Evolutionary conservation across 2,329 filamentous ascomycete species (phyloP).

Genomic region (Beauveria sp.): DNA sequence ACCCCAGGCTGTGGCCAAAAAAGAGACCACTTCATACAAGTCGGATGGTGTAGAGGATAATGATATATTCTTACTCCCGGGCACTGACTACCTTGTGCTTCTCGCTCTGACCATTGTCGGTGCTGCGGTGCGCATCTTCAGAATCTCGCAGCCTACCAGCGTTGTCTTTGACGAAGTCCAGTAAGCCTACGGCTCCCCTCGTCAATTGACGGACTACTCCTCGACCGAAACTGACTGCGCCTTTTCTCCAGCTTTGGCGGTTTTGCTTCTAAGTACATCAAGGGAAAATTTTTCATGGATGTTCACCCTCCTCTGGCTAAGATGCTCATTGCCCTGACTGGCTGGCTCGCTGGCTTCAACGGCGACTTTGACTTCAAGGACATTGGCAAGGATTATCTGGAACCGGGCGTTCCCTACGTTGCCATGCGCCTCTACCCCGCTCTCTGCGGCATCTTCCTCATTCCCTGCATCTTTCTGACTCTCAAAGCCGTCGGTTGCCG

Average conservation of each 20-base stretch:
- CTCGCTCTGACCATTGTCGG: slow-evolving; percentile 66
- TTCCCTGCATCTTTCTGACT: slow-evolving; percentile 90
- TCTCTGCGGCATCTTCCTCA: slow-evolving; percentile 77
- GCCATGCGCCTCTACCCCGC: slow-evolving; percentile 94
- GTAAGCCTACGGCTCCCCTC: slow-evolving; percentile 47
- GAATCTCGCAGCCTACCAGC: slow-evolving; percentile 91
- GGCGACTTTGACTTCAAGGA: slow-evolving; percentile 98
- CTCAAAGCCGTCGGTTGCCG: slow-evolving; percentile 86
- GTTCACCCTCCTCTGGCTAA: slow-evolving; percentile 98
- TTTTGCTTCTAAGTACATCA: slow-evolving; percentile 98
- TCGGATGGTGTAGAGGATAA: slow-evolving; percentile 79
- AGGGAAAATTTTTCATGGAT: slow-evolving; percentile 99
- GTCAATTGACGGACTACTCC: not conserved
- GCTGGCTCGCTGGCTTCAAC: slow-evolving; percentile 90
- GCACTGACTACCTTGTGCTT: slow-evolving; percentile 75
- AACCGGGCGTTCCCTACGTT: slow-evolving; percentile 91
- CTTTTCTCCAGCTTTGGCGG: slow-evolving; percentile 70
- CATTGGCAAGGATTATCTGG: slow-evolving; percentile 96
- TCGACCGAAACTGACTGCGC: not conserved
- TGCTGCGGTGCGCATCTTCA: slow-evolving; percentile 76
- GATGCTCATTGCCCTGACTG: slow-evolving; percentile 89
- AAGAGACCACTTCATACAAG: slow-evolving; percentile 50
- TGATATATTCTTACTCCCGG: slow-evolving; percentile 81
- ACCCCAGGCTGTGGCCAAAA: slow-evolving; percentile 27
- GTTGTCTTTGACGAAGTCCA: slow-evolving; percentile 99